Percentiles rank a stretch among this genome's conserved stretches.
Conservation (phyloP, 2,329 filamentous ascomycete species). For the Gnomoniopsis sp. region DNA sequence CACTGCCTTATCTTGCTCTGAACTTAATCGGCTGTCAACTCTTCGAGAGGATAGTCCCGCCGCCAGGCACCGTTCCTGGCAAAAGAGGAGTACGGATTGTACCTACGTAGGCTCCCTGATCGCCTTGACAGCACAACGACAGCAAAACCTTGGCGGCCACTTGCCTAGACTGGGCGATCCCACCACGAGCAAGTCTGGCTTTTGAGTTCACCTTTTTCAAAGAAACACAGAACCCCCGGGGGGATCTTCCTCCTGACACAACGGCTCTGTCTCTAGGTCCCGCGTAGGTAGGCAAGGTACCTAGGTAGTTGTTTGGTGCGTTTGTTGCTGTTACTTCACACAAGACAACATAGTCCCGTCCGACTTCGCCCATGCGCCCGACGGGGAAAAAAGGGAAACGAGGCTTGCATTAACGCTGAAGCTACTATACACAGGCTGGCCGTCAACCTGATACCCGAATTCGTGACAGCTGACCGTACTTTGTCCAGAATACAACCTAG, state of each 20-base stretch:
- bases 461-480: not conserved
- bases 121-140: not conserved
- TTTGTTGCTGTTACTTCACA: not conserved
- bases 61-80: not conserved
- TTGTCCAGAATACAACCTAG: not conserved
- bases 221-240: not conserved
- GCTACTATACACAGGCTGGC: too few relatives aligned
- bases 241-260: not conserved
- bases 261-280: not conserved
- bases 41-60: not conserved
- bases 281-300: too few relatives aligned
- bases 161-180: too few relatives aligned
- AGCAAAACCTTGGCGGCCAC: too few relatives aligned
- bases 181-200: too few relatives aligned
- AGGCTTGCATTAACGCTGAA: too few relatives aligned
- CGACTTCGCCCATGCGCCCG: constrained; percentile 1
- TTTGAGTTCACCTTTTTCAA: too few relatives aligned
- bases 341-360: not conserved
- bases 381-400: too few relatives aligned
- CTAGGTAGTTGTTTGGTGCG: too few relatives aligned
- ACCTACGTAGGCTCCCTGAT: not conserved
- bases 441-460: not conserved
- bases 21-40: too few relatives aligned
- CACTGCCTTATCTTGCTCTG: not conserved
- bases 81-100: too few relatives aligned